A percentile compares a stretch with the other conserved stretches of the same genome.
Conservation (phyloP, 129 eudicot species). For the Pseudognaphalium luteoalbum region DNA sequence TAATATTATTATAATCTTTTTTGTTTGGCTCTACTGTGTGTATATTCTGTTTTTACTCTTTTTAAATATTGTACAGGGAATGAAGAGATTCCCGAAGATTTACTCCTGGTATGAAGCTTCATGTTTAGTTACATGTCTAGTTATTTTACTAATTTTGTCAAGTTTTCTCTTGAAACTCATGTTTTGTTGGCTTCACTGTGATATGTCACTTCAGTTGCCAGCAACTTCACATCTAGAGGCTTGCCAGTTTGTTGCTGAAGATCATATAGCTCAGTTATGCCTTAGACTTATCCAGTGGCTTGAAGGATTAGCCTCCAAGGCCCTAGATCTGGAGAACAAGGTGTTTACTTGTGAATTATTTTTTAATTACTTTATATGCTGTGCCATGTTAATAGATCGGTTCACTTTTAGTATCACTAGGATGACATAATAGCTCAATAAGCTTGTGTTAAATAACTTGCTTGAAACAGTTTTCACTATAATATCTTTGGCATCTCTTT, state of each 20-base stretch:
- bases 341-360: constrained; percentile 30
- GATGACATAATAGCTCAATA: neutral
- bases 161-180: neutral
- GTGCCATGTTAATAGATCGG: neutral
- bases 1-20: neutral
- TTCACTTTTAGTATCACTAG: neutral
- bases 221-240: constrained; percentile 95
- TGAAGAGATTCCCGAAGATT: constrained; percentile 80
- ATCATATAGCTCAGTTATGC: constrained; percentile 87
- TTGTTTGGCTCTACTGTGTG: neutral
- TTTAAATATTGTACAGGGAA: constrained; percentile 47
- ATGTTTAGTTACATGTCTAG: constrained; percentile 12
- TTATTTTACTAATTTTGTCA: constrained; percentile 7
- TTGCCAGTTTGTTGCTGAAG: constrained; percentile 72
- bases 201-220: constrained; percentile 56
- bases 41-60: neutral
- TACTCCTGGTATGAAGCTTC: constrained; percentile 53
- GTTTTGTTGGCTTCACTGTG: neutral
- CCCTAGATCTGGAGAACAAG: constrained; percentile 93
- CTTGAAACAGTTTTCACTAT: neutral
- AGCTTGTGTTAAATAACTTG: neutral
- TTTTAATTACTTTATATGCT: neutral
- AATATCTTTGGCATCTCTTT: neutral
- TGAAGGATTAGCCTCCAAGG: constrained; percentile 88
- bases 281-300: constrained; percentile 97